Base-by-base conservation (phyloP, 495 filamentous ascomycete species). In the Neurospora sublineolata region DNA sequence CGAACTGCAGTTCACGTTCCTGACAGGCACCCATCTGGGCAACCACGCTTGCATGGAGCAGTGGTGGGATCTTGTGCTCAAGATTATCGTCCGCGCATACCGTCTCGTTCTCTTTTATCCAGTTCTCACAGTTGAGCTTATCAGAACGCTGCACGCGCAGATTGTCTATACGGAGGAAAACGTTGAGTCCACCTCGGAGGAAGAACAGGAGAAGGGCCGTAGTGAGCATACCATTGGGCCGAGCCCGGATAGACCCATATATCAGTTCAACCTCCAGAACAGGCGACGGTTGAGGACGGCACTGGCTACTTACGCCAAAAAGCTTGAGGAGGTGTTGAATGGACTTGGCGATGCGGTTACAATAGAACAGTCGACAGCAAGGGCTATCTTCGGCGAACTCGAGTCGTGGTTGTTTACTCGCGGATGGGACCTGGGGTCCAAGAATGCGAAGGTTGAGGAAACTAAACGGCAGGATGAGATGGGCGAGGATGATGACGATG, bases 21-120 rank as follows among this genome's bases (percentile, higher is more conserved):
- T 97, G 5, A 92, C 91, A 77, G 89, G 93, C 12, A 83, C 93
- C 72, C 91, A 90, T 33, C 83, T 97, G 58, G 91, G 91, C 79
- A 97, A 96, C 77, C 87, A 89, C 73, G 93, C 93, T 1, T 97
- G 92, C 77, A 84, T 94, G 33, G 90, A 94, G 75, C 93, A 97
- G 74, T 99, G 94, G 94, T 92, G 91, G 80, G 84, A 92, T 72
- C 76, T 96, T 37, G 80, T 94, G 8, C 79, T 78, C 70, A 84
- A 84, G 41, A 82, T 97, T 39, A 80, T 93, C 2, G 83, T 97
- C 68, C 94, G 90, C 1, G 90, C 89, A 71, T 87, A 85, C 69
- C 73, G 71, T 52, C 89, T 94, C 0, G 85, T 90, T 5, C 75
- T 82, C 27, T 82, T 85, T 1, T 82, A 82, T 3, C 86, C 91